Percentiles rank a stretch among this genome's conserved stretches.
phyloP scores from a whole-genome alignment of 192 early-diverging fungal genomes.

The Kappamyces sp. region DNA sequence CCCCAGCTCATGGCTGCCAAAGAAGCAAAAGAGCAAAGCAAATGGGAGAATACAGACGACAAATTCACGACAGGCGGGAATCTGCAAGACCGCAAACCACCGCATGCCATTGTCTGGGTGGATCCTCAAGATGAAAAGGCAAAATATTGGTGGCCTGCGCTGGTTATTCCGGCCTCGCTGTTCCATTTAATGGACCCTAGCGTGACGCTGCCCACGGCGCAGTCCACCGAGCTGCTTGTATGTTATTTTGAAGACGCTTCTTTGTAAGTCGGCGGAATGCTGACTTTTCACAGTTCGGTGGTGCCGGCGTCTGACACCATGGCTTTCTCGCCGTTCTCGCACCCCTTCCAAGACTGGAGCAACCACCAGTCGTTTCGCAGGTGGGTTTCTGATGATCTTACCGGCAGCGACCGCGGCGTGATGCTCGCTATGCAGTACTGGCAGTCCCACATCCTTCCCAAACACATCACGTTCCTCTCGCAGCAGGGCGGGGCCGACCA shows the following conservation, averaged over 20 bases:
- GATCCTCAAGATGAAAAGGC: slow-evolving; percentile 16
- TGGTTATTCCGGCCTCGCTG: background rate
- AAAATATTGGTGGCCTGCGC: slow-evolving; percentile 13
- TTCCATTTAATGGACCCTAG: background rate
- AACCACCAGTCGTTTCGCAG: no score
- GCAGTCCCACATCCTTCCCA: background rate
- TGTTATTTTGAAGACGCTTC: slow-evolving; percentile 17
- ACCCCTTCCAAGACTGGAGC: background rate
- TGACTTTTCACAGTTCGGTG: slow-evolving; percentile 11
- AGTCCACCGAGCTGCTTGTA: slow-evolving; percentile 10
- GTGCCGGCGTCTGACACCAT: slow-evolving; percentile 7
- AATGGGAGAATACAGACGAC: no score
- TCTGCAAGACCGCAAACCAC: slow-evolving; percentile 2
- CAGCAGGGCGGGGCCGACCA: no score
- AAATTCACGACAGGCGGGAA: background rate
- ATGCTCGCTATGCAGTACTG: slow-evolving; percentile 11
- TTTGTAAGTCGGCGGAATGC: slow-evolving; percentile 9
- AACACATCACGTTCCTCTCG: no score
- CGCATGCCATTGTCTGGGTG: background rate
- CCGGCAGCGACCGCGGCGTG: slow-evolving; percentile 12
- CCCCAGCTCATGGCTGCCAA: slow-evolving; percentile 4
- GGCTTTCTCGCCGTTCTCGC: slow-evolving; percentile 11
- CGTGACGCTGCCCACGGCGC: background rate
- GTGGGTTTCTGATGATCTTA: no score
- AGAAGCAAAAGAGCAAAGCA: background rate